Conservation (phyloP, 208 protist species). For the Wallacemonas sp. region DNA sequence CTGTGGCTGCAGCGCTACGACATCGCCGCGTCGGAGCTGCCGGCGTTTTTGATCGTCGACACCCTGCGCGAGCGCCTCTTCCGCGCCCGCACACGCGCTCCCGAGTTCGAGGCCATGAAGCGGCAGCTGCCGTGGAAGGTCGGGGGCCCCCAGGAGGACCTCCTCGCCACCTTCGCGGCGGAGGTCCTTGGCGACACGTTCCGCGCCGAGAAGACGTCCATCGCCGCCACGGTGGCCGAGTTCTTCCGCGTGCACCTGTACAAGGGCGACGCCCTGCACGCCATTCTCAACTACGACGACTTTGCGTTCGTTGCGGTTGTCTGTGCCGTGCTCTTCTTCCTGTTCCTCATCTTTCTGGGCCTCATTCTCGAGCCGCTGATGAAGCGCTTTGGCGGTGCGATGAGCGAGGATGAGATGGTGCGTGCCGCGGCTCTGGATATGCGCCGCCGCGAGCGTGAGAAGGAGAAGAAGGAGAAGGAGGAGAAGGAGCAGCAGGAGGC, state of each 20-base stretch:
- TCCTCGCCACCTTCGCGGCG: constrained; percentile 56
- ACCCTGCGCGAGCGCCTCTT: constrained; percentile 68
- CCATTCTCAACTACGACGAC: constrained; percentile 67
- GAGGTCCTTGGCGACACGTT: constrained; percentile 56
- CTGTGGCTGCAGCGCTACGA: constrained; percentile 69
- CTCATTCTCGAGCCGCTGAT: constrained; percentile 66
- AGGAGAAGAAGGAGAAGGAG: constrained; percentile 21
- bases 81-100: constrained; percentile 53
- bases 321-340: constrained; percentile 58
- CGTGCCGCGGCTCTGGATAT: constrained; percentile 12
- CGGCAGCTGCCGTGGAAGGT: constrained; percentile 55
- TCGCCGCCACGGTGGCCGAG: constrained; percentile 61
- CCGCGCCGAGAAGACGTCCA: constrained; percentile 58
- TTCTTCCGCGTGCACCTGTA: constrained; percentile 48
- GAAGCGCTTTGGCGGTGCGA: constrained; percentile 18
- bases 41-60: constrained; percentile 81
- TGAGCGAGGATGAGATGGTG: background rate
- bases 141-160: constrained; percentile 54
- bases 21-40: constrained; percentile 53
- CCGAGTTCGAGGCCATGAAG: constrained; percentile 72
- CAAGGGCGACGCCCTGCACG: constrained; percentile 40
- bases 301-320: constrained; percentile 61
- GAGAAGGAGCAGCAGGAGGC: background rate
- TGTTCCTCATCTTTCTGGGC: constrained; percentile 58
- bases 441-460: constrained; percentile 18